Base-by-base conservation (phyloP, 306 rosid species). In the Herpetospermum pedunculosum region DNA sequence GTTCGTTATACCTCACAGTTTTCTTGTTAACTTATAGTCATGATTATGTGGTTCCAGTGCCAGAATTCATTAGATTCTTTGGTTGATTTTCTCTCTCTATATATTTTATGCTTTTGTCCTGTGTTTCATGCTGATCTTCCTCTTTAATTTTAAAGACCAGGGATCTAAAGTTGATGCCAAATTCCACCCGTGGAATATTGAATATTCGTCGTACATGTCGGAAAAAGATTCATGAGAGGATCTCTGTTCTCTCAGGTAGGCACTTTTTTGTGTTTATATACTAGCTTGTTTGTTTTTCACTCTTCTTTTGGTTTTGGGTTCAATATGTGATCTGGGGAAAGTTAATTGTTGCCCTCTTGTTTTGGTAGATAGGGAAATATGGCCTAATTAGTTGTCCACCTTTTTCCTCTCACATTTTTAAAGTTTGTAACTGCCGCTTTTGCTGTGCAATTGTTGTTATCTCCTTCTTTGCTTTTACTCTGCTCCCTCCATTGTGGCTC, bases 221-320 rank as follows among this genome's bases (percentile, higher is more conserved):
- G 63, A 91, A 76, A 82, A 91, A 79, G 79, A 94, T 94, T 64
- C 90, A 87, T 25, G 92, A 94, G 72, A 89, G 99, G 84, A 84
- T 94, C 79, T 77, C 83, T 21, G 96, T 94, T 4, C 82, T 91
- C 58, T 86, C 91, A 74, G 99, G 99, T 94, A 88, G 16, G 69
- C 50, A n/a, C 80, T 59, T 52, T 76, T 77, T 16, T 29, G 55
- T 80, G 38, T 28, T 28, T 18, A n/a, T 0, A 19, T 68, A 35
- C 43, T 30, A 76, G 38, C 77, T 55, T 77, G 73, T 72, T 43
- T 63, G 68, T 75, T 75, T 73, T 79, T 41, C 28, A 9, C 35
- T 4, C 26, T 38, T 11, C 23, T 49, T 65, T 32, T 37, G 44
- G 44, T 18, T 50, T 50, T 52, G 76, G 59, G 41, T 52, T 72